Evolutionary conservation across 2,329 filamentous ascomycete genomes (phyloP).

Genomic region (Epichloe gansuensis): DNA sequence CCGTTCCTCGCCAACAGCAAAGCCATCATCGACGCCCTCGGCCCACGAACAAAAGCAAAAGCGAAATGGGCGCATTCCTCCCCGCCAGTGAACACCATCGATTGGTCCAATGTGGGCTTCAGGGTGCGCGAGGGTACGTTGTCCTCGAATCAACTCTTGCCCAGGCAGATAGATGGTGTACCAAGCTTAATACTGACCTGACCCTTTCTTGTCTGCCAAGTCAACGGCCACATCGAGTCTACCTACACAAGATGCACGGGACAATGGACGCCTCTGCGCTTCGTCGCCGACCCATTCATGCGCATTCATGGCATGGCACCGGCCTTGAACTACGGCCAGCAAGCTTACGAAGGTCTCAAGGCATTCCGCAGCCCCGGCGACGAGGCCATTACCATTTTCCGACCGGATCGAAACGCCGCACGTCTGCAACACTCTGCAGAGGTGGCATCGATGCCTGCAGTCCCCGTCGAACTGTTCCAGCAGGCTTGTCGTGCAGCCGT

Average conservation of each 20-base stretch:
- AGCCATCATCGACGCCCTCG: conserved; percentile 16
- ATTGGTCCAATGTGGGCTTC: conserved; percentile 93
- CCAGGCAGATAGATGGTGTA: not conserved
- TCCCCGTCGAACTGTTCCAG: conserved; percentile 67
- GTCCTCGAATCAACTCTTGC: too few relatives aligned
- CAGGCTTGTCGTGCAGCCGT: conserved; percentile 70
- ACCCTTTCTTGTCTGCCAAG: conserved; percentile 47
- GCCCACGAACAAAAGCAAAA: conserved; percentile 3
- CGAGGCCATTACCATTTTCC: conserved; percentile 69
- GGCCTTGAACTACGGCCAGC: conserved; percentile 91
- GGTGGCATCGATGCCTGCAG: conserved; percentile 70
- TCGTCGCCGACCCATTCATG: conserved; percentile 74
- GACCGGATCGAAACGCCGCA: conserved; percentile 69
- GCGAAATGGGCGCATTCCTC: conserved; percentile 52
- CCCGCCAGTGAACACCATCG: conserved; percentile 67
- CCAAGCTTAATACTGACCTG: not conserved
- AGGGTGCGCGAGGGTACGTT: conserved; percentile 70
- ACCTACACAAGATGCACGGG: conserved; percentile 64
- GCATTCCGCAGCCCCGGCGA: conserved; percentile 72
- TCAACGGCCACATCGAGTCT: conserved; percentile 89
- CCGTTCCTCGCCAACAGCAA: conserved; percentile 2
- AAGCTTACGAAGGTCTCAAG: conserved; percentile 97
- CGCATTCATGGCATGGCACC: conserved; percentile 92
- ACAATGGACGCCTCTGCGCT: conserved; percentile 65
- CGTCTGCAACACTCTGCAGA: conserved; percentile 77